Evolutionary conservation across 139 green algal genomes (phyloP).

Genomic region (Coelastrella sp.): DNA sequence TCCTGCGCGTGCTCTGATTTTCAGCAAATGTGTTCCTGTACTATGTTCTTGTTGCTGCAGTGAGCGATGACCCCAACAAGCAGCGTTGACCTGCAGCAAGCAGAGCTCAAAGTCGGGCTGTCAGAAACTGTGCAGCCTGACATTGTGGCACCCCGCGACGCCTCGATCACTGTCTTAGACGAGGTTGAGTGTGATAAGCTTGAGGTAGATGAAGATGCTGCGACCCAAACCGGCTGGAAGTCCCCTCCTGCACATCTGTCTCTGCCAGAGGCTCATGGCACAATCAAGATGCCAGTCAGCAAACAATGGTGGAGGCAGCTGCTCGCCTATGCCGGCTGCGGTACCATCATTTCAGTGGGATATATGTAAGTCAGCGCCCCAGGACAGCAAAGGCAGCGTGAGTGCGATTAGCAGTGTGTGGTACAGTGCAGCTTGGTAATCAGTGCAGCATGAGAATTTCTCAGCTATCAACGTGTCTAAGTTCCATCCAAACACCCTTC

Average conservation of each 20-base stretch:
- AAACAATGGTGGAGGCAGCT: conserved; percentile 53
- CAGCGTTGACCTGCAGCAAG: background rate
- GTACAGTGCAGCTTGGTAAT: background rate
- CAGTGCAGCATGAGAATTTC: too few relatives aligned
- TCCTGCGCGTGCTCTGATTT: too few relatives aligned
- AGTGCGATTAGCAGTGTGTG: background rate
- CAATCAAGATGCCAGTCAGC: conserved; percentile 48
- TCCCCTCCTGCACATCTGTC: conserved; percentile 36
- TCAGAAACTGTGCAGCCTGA: background rate
- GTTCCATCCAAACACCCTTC: background rate
- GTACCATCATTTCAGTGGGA: conserved; percentile 71
- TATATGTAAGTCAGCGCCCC: conserved; percentile 59
- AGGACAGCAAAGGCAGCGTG: background rate
- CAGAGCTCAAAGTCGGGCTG: background rate
- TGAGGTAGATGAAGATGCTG: background rate
- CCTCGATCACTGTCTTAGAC: background rate
- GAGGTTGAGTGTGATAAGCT: background rate
- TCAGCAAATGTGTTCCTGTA: too few relatives aligned
- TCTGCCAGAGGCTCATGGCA: conserved; percentile 60
- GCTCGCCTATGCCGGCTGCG: conserved; percentile 65
- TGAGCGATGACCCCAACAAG: background rate
- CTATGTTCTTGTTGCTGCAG: background rate
- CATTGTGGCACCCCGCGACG: background rate
- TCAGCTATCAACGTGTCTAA: background rate
- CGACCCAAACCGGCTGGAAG: conserved; percentile 29